Evolutionary conservation across 495 filamentous ascomycete genomes (phyloP).

Genomic region (Xylaria grammica): DNA sequence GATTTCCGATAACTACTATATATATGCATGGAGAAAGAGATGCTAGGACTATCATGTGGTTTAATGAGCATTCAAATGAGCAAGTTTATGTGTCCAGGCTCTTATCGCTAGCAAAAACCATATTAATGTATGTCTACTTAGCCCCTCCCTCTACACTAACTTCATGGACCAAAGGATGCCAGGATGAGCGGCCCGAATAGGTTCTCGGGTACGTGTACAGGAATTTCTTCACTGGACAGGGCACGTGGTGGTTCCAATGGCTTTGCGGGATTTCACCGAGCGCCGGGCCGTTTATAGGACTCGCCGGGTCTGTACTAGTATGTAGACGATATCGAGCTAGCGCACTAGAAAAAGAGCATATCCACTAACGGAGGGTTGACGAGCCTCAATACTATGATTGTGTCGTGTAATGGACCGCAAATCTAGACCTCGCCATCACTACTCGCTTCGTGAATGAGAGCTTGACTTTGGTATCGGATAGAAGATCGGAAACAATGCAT

Average conservation of each 20-base stretch:
- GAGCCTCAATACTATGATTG: not conserved
- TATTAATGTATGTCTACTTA: not conserved
- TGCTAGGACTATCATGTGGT: too few relatives aligned
- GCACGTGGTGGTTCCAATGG: constrained; percentile 20
- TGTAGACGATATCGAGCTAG: not conserved
- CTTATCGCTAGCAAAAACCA: constrained; percentile 10
- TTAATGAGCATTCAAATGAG: not conserved
- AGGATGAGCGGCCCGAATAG: constrained; percentile 23
- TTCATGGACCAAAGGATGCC: constrained; percentile 13
- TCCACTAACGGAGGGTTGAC: not conserved
- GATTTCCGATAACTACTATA: too few relatives aligned
- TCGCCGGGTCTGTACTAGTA: not conserved
- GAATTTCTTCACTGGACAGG: constrained; percentile 5
- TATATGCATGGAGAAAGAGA: too few relatives aligned
- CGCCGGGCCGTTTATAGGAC: constrained; percentile 19
- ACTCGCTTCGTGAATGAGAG: not conserved
- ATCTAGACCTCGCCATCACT: constrained; percentile 7
- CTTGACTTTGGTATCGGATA: too few relatives aligned
- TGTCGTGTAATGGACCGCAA: not conserved
- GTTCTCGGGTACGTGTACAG: not conserved
- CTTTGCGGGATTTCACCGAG: constrained; percentile 20
- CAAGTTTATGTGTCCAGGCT: not conserved
- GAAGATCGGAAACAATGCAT: too few relatives aligned
- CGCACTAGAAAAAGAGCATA: not conserved
- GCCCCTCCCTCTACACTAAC: constrained; percentile 2